Evolutionary conservation across 1,284 basidiomycete genomes (phyloP), one percentile per base, ranked within the genome.

Genomic region (Pholiota adiposa): DNA sequence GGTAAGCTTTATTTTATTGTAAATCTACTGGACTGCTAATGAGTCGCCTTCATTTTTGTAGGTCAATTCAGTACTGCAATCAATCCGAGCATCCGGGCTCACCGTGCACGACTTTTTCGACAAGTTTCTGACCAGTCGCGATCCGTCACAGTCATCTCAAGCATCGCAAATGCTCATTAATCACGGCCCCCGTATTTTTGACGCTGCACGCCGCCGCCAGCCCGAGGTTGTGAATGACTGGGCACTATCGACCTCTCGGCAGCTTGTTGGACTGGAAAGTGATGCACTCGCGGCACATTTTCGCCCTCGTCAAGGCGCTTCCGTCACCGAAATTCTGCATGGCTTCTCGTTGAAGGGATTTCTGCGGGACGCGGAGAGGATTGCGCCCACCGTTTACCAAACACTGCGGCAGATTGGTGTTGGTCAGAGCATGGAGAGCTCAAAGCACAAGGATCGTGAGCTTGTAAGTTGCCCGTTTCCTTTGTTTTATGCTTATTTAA

Each of bases 171-270:
- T 56, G n/a, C 48, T 60, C 29, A 23, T 40, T 11, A 11, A 48
- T 7, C 57, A 58, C 11, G 57, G 57, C 19, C 21, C 31, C 11
- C 12, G 11, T 14, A 8, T 46, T 18, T 18, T 60, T 4, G 36
- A 56, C 2, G 14, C 12, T 12, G 25, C 50, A 2, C 49, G 25
- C 21, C 23, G 3, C 5, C 59, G 54, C 14, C 54, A 53, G 34
- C 59, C 59, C 27, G 36, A 52, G 7, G 34, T 56, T 9, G 27
- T 36, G 1, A 23, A 56, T 9, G 48, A 56, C 27, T 60, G 60
- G 56, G 55, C 51, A 3, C n/a, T n/a, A n/a, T n/a, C n/a, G n/a
- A n/a, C n/a, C n/a, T n/a, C n/a, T n/a, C n/a, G n/a, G n/a, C n/a
- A 18, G 54, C 55, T 62, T 0, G 19, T 58, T 31, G 11, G 3